Evolutionary conservation across 139 green algal species (phyloP).

Genomic region (Pleodorina starrii): DNA sequence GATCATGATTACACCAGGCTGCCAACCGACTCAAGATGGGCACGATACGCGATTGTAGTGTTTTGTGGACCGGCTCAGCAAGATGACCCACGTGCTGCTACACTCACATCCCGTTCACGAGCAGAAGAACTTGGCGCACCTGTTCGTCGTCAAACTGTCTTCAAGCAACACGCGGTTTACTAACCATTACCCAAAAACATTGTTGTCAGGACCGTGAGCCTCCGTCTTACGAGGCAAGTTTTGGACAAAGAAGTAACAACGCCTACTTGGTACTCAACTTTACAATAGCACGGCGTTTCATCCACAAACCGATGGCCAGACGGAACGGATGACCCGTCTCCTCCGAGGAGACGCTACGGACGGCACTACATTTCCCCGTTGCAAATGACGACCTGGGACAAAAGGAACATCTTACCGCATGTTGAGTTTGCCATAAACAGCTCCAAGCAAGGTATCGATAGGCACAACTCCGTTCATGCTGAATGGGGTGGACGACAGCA

Average conservation of each 20-base stretch:
- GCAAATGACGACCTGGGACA: conserved; percentile 53
- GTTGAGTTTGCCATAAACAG: too few species aligned
- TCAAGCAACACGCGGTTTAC: conserved; percentile 50
- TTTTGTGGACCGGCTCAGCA: conserved; percentile 63
- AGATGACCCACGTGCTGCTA: conserved; percentile 58
- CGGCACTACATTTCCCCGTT: conserved; percentile 70
- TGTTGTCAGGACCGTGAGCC: conserved; percentile 60
- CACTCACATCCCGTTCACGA: background rate
- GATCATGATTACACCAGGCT: conserved; percentile 60
- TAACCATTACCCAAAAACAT: conserved; percentile 5
- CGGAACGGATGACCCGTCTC: conserved; percentile 70
- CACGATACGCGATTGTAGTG: conserved; percentile 58
- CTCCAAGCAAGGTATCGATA: too few species aligned
- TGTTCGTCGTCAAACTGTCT: conserved; percentile 57
- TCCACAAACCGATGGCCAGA: too few species aligned
- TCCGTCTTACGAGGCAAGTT: conserved; percentile 56
- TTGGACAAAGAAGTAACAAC: conserved; percentile 37
- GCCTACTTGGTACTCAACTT: too few species aligned
- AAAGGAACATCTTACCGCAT: conserved; percentile 60
- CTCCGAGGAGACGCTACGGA: conserved; percentile 74
- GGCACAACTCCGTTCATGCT: too few species aligned
- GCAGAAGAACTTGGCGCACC: conserved; percentile 40
- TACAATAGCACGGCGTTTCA: too few species aligned
- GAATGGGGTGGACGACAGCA: too few species aligned
- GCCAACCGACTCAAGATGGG: conserved; percentile 38